Conservation (phyloP, 768 basidiomycete genomes). For the Auriscalpium vulgare region DNA sequence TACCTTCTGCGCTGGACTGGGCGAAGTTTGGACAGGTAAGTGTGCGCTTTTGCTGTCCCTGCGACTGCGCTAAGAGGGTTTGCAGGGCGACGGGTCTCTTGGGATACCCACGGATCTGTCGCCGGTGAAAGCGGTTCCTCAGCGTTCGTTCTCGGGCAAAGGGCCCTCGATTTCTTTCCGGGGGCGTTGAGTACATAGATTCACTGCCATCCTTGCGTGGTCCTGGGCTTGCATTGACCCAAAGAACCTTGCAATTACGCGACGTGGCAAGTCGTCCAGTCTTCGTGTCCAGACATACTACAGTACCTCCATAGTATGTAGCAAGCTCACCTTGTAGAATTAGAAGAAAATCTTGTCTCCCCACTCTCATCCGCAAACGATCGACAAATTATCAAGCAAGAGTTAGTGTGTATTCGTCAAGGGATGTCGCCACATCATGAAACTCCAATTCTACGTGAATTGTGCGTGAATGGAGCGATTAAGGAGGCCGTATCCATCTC, state of each 20-base stretch:
- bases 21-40: constrained; percentile 9
- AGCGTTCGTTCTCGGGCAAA: not conserved
- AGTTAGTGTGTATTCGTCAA: no score
- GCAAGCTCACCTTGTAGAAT: no score
- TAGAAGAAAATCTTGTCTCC: no score
- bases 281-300: not conserved
- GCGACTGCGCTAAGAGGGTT: not conserved
- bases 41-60: not conserved
- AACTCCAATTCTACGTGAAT: constrained; percentile 71
- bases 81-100: constrained; percentile 9
- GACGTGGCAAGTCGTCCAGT: not conserved
- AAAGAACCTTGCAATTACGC: not conserved
- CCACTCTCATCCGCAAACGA: no score
- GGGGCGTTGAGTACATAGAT: not conserved
- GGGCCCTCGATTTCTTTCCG: not conserved
- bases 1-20: constrained; percentile 11
- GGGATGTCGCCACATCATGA: constrained; percentile 71
- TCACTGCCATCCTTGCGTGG: not conserved
- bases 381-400: no score
- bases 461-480: constrained; percentile 76
- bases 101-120: constrained; percentile 11
- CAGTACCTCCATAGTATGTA: no score
- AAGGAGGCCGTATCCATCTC: constrained; percentile 54
- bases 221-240: not conserved
- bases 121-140: constrained; percentile 8